Conservation (phyloP, 2,329 filamentous ascomycete species). For the Botrytis squamosa region DNA sequence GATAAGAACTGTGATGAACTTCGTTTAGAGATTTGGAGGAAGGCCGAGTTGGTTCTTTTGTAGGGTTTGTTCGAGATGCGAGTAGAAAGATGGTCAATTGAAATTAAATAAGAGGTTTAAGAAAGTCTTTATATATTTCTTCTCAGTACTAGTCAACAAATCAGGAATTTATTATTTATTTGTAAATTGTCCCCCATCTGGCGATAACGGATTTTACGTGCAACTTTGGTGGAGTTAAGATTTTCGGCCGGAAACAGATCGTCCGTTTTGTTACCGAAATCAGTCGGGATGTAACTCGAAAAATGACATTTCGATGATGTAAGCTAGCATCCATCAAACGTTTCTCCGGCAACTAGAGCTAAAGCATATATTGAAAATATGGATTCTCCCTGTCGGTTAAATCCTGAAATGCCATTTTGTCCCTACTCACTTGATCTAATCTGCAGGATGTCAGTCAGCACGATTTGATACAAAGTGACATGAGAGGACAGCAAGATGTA, state of each 20-base stretch:
- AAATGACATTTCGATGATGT: neutral
- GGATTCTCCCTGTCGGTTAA: conserved; percentile 68
- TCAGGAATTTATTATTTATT: neutral
- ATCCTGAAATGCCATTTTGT: conserved; percentile 64
- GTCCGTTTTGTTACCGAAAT: neutral
- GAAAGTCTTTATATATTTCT: neutral
- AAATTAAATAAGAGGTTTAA: neutral
- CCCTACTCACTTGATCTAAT: conserved; percentile 60
- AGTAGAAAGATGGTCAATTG: neutral
- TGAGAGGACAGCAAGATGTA: neutral
- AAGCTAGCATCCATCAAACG: neutral
- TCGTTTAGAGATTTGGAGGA: too few species aligned
- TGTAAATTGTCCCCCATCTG: neutral
- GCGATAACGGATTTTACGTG: conserved; percentile 7
- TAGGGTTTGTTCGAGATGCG: too few species aligned
- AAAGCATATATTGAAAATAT: conserved; percentile 57
- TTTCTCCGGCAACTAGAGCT: neutral
- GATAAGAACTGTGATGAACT: too few species aligned
- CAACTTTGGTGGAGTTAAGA: neutral
- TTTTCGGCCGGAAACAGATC: neutral
- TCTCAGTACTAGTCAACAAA: neutral
- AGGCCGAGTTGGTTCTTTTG: too few species aligned
- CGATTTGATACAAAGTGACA: neutral
- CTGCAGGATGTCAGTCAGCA: neutral
- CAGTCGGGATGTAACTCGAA: neutral